A percentile compares a stretch with the other conserved stretches of the same genome.
phyloP scores from a whole-genome alignment of 2,329 filamentous ascomycete species.

The Aspergillus vadensis region DNA sequence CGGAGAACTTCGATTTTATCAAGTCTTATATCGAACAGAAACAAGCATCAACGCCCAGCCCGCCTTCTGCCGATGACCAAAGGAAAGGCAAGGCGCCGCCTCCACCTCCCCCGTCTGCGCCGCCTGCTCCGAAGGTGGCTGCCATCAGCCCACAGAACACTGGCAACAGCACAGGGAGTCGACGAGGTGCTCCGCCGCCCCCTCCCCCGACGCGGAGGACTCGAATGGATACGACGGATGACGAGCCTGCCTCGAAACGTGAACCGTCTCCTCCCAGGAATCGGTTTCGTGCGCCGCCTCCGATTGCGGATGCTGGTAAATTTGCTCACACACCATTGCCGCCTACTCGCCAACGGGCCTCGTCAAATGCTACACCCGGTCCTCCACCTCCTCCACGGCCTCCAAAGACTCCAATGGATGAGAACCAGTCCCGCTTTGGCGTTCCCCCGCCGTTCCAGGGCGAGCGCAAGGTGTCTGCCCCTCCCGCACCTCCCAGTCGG shows the following conservation, averaged over 20 bases:
- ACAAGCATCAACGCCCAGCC: slow-evolving; percentile 52
- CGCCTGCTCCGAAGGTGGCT: slow-evolving; percentile 43
- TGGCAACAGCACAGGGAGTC: slow-evolving; percentile 53
- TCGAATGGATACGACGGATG: slow-evolving; percentile 54
- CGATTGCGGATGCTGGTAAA: slow-evolving; percentile 86
- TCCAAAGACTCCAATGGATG: slow-evolving; percentile 70
- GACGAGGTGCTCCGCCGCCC: slow-evolving; percentile 62
- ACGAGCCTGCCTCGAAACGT: slow-evolving; percentile 60
- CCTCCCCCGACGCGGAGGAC: slow-evolving; percentile 55
- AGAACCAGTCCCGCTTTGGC: slow-evolving; percentile 64
- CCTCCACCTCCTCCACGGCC: slow-evolving; percentile 70
- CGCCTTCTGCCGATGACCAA: slow-evolving; percentile 49
- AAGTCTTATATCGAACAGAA: slow-evolving; percentile 67
- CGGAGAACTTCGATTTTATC: slow-evolving; percentile 68
- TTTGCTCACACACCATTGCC: slow-evolving; percentile 63
- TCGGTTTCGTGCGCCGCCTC: slow-evolving; percentile 81
- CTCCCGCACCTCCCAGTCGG: slow-evolving; percentile 74
- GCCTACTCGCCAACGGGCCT: slow-evolving; percentile 53
- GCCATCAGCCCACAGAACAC: slow-evolving; percentile 64
- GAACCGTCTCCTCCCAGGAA: slow-evolving; percentile 71
- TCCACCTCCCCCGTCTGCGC: slow-evolving; percentile 60
- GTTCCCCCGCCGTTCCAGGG: slow-evolving; percentile 80
- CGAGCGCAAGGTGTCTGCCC: slow-evolving; percentile 61
- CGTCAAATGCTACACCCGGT: slow-evolving; percentile 55
- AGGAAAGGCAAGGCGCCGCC: slow-evolving; percentile 59